Percentiles rank a stretch among this genome's conserved stretches.
These are phyloP conservation scores for Colletotrichum tamarilloi DNA, from an alignment of 2,329 filamentous ascomycete genomes.

Conservation along the genomic window DNA sequence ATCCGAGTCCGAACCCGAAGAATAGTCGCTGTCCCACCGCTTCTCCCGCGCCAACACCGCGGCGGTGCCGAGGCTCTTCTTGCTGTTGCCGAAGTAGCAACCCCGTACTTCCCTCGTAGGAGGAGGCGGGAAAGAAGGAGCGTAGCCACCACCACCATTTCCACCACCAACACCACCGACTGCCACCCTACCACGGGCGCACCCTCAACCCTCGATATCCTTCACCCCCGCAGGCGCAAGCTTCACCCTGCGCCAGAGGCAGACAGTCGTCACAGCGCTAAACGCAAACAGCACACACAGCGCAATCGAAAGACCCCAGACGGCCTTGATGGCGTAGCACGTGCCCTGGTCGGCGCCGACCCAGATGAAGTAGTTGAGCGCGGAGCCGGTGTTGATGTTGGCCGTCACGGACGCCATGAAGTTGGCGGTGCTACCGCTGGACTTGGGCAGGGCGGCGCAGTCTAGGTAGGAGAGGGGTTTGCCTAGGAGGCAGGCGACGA, in stretches of 20 bases:
- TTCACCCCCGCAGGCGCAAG: conserved; percentile 51
- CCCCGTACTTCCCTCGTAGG: conserved; percentile 2
- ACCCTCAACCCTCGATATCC: conserved; percentile 61
- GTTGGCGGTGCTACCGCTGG: conserved; percentile 50
- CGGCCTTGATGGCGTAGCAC: conserved; percentile 86
- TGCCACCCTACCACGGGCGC: conserved; percentile 54
- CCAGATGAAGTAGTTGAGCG: conserved; percentile 57
- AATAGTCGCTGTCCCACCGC: conserved; percentile 47
- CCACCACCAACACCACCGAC: neutral
- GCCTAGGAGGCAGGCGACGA: conserved; percentile 81
- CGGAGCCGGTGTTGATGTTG: conserved; percentile 50
- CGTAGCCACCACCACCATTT: neutral
- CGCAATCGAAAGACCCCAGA: conserved; percentile 87
- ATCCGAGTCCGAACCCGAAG: conserved; percentile 43
- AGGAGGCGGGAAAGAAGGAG: conserved; percentile 18
- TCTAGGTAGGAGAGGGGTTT: conserved; percentile 83
- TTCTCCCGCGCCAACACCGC: conserved; percentile 48
- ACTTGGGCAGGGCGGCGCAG: conserved; percentile 67
- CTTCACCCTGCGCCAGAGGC: conserved; percentile 72
- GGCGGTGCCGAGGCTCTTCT: conserved; percentile 49
- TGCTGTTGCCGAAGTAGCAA: conserved; percentile 31
- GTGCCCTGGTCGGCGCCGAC: conserved; percentile 67
- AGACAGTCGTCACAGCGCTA: conserved; percentile 66
- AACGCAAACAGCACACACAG: conserved; percentile 79
- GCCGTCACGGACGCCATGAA: conserved; percentile 57